Base-by-base conservation (phyloP, 345 rosid species). In the Gossypium raimondii region DNA sequence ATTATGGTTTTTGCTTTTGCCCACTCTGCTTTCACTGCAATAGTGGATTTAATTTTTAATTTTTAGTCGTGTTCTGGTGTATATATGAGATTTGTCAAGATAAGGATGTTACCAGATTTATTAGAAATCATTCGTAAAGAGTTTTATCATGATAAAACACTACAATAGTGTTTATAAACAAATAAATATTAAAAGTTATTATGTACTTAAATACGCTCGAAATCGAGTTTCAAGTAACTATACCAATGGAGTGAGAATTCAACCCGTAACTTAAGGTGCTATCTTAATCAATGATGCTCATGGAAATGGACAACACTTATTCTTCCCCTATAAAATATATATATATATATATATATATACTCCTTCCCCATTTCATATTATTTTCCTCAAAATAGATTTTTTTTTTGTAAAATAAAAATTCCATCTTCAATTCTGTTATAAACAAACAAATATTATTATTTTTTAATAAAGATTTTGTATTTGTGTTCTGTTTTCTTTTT, bases 31-130 rank as follows among this genome's bases (percentile, higher is more conserved):
- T 27, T 27, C 29, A 27, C 3, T 0, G 4, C 0, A 27, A 27
- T 27, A 0, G 3, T 27, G 4, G 6, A 0, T 29, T 29, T 29
- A 29, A 29, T 29, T 29, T 29, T 29, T 29, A 29, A 29, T 29
- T 29, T 29, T 4, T 29, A 29, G 1, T 29, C 1, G 38, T 29
- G 38, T 4, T 29, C 5, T 29, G 0, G 0, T 29, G 0, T 4
- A 3, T 29, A 29, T 29, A 29, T 4, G 1, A 29, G 5, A 29
- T 29, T 29, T 29, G 3, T 29, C 1, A 4, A 4, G 1, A 29
- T 29, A 29, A 29, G 0, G 0, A 29, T 29, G 34, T 3, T 29
- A 0, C 0, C 5, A 29, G 4, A 29, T 29, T 1, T 29, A 29
- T 29, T 3, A 29, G 0, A 29, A 29, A 3, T 29, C 4, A 3